Evolutionary conservation across 164 flowering plant species (phyloP), one percentile per base, ranked within the genome.

Genomic region (Taxillus chinensis): DNA sequence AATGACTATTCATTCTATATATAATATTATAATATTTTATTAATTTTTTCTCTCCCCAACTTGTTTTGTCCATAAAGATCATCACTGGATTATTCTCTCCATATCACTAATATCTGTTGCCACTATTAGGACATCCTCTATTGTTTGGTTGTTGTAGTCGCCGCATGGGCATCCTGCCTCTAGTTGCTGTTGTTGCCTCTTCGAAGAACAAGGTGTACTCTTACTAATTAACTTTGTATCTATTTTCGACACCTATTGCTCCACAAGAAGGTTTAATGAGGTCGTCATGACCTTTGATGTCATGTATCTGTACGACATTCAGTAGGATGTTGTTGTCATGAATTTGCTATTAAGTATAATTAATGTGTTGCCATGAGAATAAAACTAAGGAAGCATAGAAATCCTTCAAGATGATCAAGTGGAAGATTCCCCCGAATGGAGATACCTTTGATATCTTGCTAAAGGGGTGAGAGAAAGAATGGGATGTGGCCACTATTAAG

Each of bases 391-490:
- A 14, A 60, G 96, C 89, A 0, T 14, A 66, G 5, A 80, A 79
- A 45, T 80, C 87, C 64, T 83, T 81, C 38, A 82, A 90, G 53
- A 69, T 46, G 59, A 67, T 79, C 40, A 90, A 90, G 71, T 7
- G 27, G 42, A 82, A 76, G 72, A 76, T 90, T 54, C 40, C 77
- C 5, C 89, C 85, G 0, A 81, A 87, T 71, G 85, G 67, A 2
- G 92, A 90, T 39, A 70, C 87, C 0, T 87, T 74, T 57, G 79
- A 87, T 0, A 87, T 90, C 63, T 63, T 90, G 63, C 67, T 90
- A 39, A 87, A 90, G 68, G 92, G 88, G 37, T 86, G 84, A 81
- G 87, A 87, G 74, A 87, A 80, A 68, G 90, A 85, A 66, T 83
- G 88, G 9, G 79, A 87, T 73, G 80, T 72, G 14, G 69, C 67